Evolutionary conservation across 2,329 filamentous ascomycete genomes (phyloP).

Genomic region (Cryphonectria radicalis): DNA sequence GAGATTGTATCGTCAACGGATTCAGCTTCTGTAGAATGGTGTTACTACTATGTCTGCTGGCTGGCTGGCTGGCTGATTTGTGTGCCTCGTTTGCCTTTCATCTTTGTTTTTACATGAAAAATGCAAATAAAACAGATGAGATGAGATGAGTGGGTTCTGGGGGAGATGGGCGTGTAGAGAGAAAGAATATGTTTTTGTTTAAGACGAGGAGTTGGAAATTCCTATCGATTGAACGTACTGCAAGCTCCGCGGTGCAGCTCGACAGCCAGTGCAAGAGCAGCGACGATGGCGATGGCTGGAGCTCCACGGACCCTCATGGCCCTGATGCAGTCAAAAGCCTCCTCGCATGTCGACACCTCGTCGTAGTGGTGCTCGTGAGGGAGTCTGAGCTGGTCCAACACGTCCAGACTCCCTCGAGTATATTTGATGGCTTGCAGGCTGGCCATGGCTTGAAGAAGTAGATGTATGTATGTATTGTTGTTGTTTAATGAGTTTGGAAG

Average conservation of each 20-base stretch:
- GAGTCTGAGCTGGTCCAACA: slow-evolving; percentile 82
- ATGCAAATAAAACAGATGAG: neutral
- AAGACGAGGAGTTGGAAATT: slow-evolving; percentile 19
- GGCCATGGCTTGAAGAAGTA: slow-evolving; percentile 46
- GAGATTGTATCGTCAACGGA: slow-evolving; percentile 62
- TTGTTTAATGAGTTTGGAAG: neutral
- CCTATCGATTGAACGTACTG: slow-evolving; percentile 37
- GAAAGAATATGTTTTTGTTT: neutral
- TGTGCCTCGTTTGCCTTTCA: neutral
- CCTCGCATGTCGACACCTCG: slow-evolving; percentile 67
- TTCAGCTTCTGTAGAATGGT: slow-evolving; percentile 41
- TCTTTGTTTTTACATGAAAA: too few species aligned
- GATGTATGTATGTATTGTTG: neutral
- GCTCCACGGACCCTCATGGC: slow-evolving; percentile 81
- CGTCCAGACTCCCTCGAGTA: slow-evolving; percentile 70
- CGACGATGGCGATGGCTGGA: slow-evolving; percentile 97
- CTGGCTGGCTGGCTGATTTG: neutral
- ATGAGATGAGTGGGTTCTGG: slow-evolving; percentile 13
- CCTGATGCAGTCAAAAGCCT: slow-evolving; percentile 82
- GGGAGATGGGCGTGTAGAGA: slow-evolving; percentile 15
- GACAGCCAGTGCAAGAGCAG: slow-evolving; percentile 83
- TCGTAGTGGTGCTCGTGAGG: slow-evolving; percentile 83
- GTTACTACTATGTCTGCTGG: neutral
- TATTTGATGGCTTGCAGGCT: slow-evolving; percentile 79
- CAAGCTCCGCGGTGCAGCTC: slow-evolving; percentile 68